Conservation (phyloP, 2,329 filamentous ascomycete species). For the Botrytis byssoidea region DNA sequence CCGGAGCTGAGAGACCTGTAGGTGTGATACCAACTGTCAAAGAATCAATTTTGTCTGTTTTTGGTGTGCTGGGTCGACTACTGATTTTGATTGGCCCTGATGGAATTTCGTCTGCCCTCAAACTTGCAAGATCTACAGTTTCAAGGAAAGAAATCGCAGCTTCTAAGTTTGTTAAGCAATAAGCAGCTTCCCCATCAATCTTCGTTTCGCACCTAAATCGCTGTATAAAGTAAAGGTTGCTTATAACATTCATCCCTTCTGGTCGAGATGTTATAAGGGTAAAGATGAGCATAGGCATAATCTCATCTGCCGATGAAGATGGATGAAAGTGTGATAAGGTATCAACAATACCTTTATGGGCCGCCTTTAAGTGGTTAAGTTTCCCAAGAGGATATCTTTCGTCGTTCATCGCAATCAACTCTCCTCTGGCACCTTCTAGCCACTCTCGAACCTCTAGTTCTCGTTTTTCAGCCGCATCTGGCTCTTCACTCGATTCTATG, state of each 20-base stretch:
- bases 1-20: conserved; percentile 36
- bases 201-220: conserved; percentile 82
- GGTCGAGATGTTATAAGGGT: conserved; percentile 88
- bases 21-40: conserved; percentile 35
- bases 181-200: conserved; percentile 89
- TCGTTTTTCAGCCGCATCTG: conserved; percentile 58
- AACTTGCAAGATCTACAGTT: conserved; percentile 87
- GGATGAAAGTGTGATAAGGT: conserved; percentile 67
- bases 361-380: conserved; percentile 79
- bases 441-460: conserved; percentile 68
- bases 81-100: conserved; percentile 63
- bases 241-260: conserved; percentile 83
- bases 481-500: conserved; percentile 51
- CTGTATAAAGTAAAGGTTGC: conserved; percentile 93
- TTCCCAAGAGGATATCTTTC: conserved; percentile 89
- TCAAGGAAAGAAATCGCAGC: conserved; percentile 92
- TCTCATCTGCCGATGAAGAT: conserved; percentile 92
- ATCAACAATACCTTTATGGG: conserved; percentile 93
- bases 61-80: conserved; percentile 49
- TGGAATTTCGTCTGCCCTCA: conserved; percentile 75
- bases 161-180: conserved; percentile 94
- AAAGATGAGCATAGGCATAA: conserved; percentile 95
- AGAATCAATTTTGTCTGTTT: conserved; percentile 32
- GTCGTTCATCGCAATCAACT: conserved; percentile 78
- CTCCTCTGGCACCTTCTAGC: conserved; percentile 67